Evolutionary conservation across 1,139 yeast species (phyloP).

Genomic region (Dujonia santamariae): DNA sequence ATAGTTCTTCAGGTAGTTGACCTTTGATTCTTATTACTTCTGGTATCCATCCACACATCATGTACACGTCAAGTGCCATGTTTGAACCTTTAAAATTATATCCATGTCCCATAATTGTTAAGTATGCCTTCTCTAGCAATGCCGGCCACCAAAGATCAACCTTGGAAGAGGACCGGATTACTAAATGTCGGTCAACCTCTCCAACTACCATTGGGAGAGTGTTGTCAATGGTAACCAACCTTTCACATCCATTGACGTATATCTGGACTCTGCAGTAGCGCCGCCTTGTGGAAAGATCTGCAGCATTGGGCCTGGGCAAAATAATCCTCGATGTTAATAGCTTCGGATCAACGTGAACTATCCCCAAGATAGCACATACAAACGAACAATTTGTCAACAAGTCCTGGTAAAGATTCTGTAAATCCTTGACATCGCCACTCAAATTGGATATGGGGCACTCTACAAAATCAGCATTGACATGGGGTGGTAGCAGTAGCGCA

Average conservation of each 20-base stretch:
- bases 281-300: not conserved
- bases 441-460: constrained; percentile 18
- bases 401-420: constrained; percentile 47
- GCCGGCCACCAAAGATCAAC: constrained; percentile 60
- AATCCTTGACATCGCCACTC: constrained; percentile 14
- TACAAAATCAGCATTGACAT: constrained; percentile 10
- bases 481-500: constrained; percentile 1
- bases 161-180: constrained; percentile 40
- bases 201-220: constrained; percentile 29
- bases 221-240: constrained; percentile 53
- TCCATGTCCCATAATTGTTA: constrained; percentile 59
- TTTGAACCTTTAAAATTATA: constrained; percentile 75
- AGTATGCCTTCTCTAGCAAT: constrained; percentile 71
- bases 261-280: constrained; percentile 17
- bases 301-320: too few species aligned
- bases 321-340: not conserved
- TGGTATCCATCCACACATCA: constrained; percentile 73
- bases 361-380: constrained; percentile 40
- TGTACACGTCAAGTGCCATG: constrained; percentile 68
- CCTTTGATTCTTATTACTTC: constrained; percentile 47
- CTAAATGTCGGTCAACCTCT: constrained; percentile 19
- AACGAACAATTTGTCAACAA: constrained; percentile 71
- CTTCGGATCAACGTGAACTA: constrained; percentile 1
- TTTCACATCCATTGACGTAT: constrained; percentile 55
- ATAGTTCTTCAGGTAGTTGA: constrained; percentile 15